Percentiles rank a stretch among this genome's conserved stretches.
Evolutionary conservation across 139 green algal genomes (phyloP).

Genomic region (Chara braunii): DNA sequence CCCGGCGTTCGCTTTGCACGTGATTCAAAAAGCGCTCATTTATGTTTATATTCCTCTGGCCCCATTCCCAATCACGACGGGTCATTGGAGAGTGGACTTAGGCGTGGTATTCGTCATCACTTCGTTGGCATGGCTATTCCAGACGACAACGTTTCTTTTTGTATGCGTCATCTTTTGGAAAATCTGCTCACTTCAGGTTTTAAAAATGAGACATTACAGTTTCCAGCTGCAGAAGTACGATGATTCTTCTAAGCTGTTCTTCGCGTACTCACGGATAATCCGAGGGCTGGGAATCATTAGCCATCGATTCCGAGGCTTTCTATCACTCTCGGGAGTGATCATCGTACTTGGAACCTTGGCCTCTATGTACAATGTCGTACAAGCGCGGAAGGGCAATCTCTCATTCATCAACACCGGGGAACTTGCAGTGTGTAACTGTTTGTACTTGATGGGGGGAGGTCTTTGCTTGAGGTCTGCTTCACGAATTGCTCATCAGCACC

Average conservation of each 20-base stretch:
- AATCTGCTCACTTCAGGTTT: conserved; percentile 28
- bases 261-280: conserved; percentile 22
- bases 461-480: conserved; percentile 20
- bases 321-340: conserved; percentile 11
- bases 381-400: background rate
- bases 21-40: conserved; percentile 13
- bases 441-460: conserved; percentile 8
- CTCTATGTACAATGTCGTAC: conserved; percentile 33
- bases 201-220: conserved; percentile 28
- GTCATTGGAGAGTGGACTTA: background rate
- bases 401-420: conserved; percentile 31
- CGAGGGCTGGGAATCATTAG: conserved; percentile 12
- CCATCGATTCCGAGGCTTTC: conserved; percentile 23
- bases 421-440: conserved; percentile 26
- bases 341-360: conserved; percentile 16
- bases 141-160: conserved; percentile 20
- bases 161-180: conserved; percentile 31
- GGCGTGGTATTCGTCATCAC: conserved; percentile 9
- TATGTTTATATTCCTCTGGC: background rate
- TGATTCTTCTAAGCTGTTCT: conserved; percentile 12
- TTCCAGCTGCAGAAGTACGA: conserved; percentile 1
- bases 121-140: conserved; percentile 22
- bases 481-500: conserved; percentile 31
- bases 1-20: conserved; percentile 13
- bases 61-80: too few species aligned